These are phyloP conservation scores for Colletotrichum acutatum DNA, from an alignment of 2,329 filamentous ascomycete species.

Conservation along the genomic window DNA sequence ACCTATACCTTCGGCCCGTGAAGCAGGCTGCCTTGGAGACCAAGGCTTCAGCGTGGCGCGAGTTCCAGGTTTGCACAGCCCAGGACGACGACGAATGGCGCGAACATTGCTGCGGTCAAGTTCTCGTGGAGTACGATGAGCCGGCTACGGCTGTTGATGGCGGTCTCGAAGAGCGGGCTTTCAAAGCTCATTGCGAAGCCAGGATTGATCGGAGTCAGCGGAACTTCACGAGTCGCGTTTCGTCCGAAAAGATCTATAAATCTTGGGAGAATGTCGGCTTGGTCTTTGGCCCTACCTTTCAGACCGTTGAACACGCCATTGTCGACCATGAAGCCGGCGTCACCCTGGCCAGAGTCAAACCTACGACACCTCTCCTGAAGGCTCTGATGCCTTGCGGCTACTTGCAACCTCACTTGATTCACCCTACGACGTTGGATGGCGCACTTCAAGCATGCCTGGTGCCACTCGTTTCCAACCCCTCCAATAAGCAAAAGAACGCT, in stretches of 20 bases:
- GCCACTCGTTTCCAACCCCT: neutral
- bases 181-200: neutral
- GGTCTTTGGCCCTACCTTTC: constrained; percentile 27
- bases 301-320: constrained; percentile 8
- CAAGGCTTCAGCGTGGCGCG: constrained; percentile 4
- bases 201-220: neutral
- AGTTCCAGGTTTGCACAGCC: constrained; percentile 25
- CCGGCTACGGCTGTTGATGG: neutral
- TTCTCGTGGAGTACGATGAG: neutral
- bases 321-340: neutral
- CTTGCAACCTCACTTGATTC: constrained; percentile 28
- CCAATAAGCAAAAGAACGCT: constrained; percentile 1
- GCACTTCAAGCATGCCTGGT: neutral
- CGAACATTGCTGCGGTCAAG: neutral
- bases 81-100: constrained; percentile 20
- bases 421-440: constrained; percentile 30
- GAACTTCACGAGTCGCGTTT: neutral
- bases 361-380: constrained; percentile 7
- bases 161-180: neutral
- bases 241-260: neutral
- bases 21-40: constrained; percentile 4
- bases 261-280: constrained; percentile 9
- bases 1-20: constrained; percentile 9
- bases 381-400: constrained; percentile 31
- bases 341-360: constrained; percentile 1